Base-by-base conservation (phyloP, 495 filamentous ascomycete genomes). In the Halenospora varia region DNA sequence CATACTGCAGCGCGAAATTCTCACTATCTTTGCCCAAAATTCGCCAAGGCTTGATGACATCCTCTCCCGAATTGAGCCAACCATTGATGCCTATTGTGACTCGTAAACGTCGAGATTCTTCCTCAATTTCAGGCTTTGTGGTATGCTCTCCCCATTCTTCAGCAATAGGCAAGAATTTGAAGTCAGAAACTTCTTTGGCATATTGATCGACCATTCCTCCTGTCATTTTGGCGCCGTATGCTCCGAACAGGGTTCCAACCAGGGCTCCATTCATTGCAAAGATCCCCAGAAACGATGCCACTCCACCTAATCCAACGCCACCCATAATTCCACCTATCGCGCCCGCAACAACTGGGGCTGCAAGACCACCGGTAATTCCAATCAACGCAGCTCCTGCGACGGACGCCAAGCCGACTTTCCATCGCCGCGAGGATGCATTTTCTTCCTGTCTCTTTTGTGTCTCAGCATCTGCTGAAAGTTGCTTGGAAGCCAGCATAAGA, bases 131-230 rank as follows among this genome's bases (percentile, higher is more conserved):
- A 57, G 73, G 62, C 66, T 75, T 72, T 51, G 66, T 58, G 66
- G 64, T 57, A 49, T 64, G 59, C 10, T 62, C 61, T 23, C 63
- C 73, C 70, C 69, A 62, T 61, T 77, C 62, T 11, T 78, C 77
- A 29, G 80, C 76, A 24, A 94, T 72, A 0, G 91, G 90, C 17
- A 96, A 67, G 62, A 98, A 92, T 15, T 84, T 90, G 69, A 97
- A 96, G 69, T 97, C 92, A 48, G 85, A 78, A 10, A 97, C 86
- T 57, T 97, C 92, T 51, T 82, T 84, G n/a, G 89, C 86, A 71
- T 96, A 94, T 48, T 83, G 77, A 57, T 93, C 90, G 79, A 97
- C 88, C 83, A 90, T 87, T 65, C 88, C 82, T 39, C 87, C 86
- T 0, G 87, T 88, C 82, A 93, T 90, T n/a, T 86, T 81, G 15